A percentile compares a stretch with the other conserved stretches of the same genome.
phyloP scores from a whole-genome alignment of 73 alveolate species.

The Paramecium tetraurelia region DNA sequence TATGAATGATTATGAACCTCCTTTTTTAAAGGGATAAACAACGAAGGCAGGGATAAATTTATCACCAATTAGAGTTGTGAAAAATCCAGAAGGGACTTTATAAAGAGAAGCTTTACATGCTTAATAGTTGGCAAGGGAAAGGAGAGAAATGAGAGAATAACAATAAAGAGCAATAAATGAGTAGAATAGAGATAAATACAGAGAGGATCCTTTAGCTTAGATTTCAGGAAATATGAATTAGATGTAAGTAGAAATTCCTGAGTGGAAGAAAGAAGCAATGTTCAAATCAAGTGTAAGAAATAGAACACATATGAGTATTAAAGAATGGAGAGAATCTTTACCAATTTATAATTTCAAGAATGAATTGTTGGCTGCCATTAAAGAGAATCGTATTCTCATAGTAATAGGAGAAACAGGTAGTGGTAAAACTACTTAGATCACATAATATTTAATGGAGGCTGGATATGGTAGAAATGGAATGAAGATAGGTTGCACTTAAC shows the following conservation, averaged over 20 bases:
- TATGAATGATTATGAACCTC: conserved; percentile 96
- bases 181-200: conserved; percentile 80
- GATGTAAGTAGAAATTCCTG: conserved; percentile 68
- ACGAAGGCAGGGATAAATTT: conserved; percentile 85
- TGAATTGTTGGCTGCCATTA: conserved; percentile 85
- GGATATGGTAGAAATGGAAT: conserved; percentile 86
- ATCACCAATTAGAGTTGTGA: conserved; percentile 88
- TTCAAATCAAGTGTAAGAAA: conserved; percentile 58
- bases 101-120: conserved; percentile 91
- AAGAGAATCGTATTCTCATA: conserved; percentile 84
- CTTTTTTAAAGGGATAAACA: conserved; percentile 91
- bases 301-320: conserved; percentile 75
- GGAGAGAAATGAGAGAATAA: conserved; percentile 92
- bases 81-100: conserved; percentile 93
- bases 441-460: conserved; percentile 99
- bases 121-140: conserved; percentile 84
- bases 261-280: conserved; percentile 71
- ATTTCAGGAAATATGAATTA: conserved; percentile 55
- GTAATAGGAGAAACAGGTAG: conserved; percentile 99
- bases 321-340: conserved; percentile 94
- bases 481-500: conserved; percentile 99
- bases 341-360: conserved; percentile 95
- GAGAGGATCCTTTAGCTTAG: conserved; percentile 79
- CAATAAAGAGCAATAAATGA: conserved; percentile 75
- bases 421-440: conserved; percentile 99